Conservation (phyloP, 352 stramenopile species). For the Elongisporangium anandrum region DNA sequence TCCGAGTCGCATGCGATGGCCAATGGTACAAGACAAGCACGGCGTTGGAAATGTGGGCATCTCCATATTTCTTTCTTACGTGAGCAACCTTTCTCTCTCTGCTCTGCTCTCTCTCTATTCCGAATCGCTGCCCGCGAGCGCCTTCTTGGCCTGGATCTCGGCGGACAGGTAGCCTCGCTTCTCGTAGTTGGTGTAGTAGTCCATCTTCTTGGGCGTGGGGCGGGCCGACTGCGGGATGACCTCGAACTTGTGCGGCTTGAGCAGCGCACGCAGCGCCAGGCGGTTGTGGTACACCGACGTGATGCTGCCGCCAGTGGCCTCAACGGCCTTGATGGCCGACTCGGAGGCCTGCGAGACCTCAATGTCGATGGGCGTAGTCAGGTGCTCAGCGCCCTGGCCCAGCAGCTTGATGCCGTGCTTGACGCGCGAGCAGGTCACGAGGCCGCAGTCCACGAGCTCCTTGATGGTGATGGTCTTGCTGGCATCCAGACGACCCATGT, state of each 20-base stretch:
- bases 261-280: slow-evolving; percentile 90
- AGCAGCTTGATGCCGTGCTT: slow-evolving; percentile 97
- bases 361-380: slow-evolving; percentile 91
- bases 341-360: slow-evolving; percentile 94
- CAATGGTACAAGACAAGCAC: neutral
- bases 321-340: slow-evolving; percentile 93
- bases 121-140: slow-evolving; percentile 35
- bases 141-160: slow-evolving; percentile 93
- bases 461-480: slow-evolving; percentile 93
- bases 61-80: slow-evolving; percentile 4
- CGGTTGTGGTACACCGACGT: slow-evolving; percentile 97
- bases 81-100: slow-evolving; percentile 2
- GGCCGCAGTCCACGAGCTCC: slow-evolving; percentile 79
- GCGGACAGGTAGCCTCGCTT: slow-evolving; percentile 97
- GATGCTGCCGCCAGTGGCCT: slow-evolving; percentile 92
- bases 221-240: slow-evolving; percentile 90
- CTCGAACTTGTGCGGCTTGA: slow-evolving; percentile 97
- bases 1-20: too few relatives aligned
- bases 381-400: slow-evolving; percentile 75
- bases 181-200: slow-evolving; percentile 96
- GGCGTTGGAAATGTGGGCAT: neutral
- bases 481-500: slow-evolving; percentile 93
- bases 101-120: slow-evolving; percentile 27
- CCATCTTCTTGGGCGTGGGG: slow-evolving; percentile 95
- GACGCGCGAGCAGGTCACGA: slow-evolving; percentile 89